Base-by-base conservation (phyloP, 306 rosid genomes). In the Quercus aquifolioides region DNA sequence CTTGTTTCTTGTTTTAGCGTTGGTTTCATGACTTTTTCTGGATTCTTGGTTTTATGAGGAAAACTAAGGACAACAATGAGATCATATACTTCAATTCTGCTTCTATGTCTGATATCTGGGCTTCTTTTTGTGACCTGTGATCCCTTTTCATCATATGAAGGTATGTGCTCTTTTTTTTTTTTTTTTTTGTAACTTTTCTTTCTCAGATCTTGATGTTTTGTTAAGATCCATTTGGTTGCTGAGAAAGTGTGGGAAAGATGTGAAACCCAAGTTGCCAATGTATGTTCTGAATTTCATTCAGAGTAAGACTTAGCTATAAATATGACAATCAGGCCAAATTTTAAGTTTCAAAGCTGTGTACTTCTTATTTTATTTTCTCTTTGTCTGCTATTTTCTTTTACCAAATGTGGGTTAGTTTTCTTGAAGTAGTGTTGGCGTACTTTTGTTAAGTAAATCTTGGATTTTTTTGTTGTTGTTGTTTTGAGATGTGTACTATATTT, bases 61-160 rank as follows among this genome's bases (percentile, higher is more conserved):
- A 56, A 83, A 80, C 49, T 76, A 64, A 76, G 55, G 71, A 73
- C 54, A 79, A 91, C 79, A 83, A 95, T 92, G 98, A 85, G 73
- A 17, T 80, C 83, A 30, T 80, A 78, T 7, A 77, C 90, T 87
- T 83, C 86, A 15, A 74, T 93, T 30, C 87, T 79, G 82, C 68
- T 90, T 78, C 82, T 90, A 56, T 69, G 77, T 80, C 85, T 91
- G 43, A 73, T 90, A 71, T 85, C 63, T 56, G 84, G 80, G n/a
- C 69, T 85, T 78, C 84, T 84, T 80, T 67, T 85, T 62, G 91
- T 78, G 81, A 82, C 78, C 55, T 80, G 92, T 73, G 85, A 87
- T 68, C 79, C 88, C 38, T 79, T 86, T 60, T 83, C 88, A 75
- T 70, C 86, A 52, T 81, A 85, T 25, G 99, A 96, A 91, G 98